Evolutionary conservation across 2,329 filamentous ascomycete genomes (phyloP), one percentile per base, ranked within the genome.

Genomic region (Pezicula neosporulosa): DNA sequence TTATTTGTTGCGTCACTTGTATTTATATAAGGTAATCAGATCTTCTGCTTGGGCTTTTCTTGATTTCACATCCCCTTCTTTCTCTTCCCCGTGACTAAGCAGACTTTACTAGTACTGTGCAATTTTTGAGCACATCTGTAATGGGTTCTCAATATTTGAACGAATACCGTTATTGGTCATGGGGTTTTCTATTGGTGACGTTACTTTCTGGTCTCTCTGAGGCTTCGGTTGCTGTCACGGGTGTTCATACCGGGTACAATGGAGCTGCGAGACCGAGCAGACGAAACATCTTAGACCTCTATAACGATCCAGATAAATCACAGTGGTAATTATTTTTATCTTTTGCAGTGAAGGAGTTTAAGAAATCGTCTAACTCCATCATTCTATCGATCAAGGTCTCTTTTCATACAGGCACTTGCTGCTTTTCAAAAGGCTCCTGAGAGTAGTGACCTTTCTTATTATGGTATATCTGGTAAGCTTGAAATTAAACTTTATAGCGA

Each of bases 391-490:
- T 16, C 33, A 16, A 50, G 48, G 41, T 44, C 41, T 16, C 41
- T 50, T 28, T 50, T 45, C 18, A 28, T 50, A 24, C 28, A 45
- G 39, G 48, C 48, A 18, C 43, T 50, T 38, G 42, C 41, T 24
- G 42, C 37, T 19, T 48, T 51, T 33, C 49, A 51, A 36, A 24
- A 27, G 6, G 24, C 44, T 5, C n/a, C n/a, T 38, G 35, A 51
- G 13, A 33, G 24, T 10, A 27, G 47, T 30, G 13, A 41, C 8
- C n/a, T 33, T 8, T 47, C 44, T 16, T 51, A 51, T 24, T 51
- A 35, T 24, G 42, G 45, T 10, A 35, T 51, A 30, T 15, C 38
- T 42, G 47, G 47, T 48, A 42, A 27, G 30, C 21, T 27, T 21
- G 2, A 39, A 39, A 39, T 13, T 13, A 19, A 39, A 4, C 6